Percentiles rank a stretch among this genome's conserved stretches.
Evolutionary conservation across 495 filamentous ascomycete genomes (phyloP).

Genomic region (Talaromyces adpressus): DNA sequence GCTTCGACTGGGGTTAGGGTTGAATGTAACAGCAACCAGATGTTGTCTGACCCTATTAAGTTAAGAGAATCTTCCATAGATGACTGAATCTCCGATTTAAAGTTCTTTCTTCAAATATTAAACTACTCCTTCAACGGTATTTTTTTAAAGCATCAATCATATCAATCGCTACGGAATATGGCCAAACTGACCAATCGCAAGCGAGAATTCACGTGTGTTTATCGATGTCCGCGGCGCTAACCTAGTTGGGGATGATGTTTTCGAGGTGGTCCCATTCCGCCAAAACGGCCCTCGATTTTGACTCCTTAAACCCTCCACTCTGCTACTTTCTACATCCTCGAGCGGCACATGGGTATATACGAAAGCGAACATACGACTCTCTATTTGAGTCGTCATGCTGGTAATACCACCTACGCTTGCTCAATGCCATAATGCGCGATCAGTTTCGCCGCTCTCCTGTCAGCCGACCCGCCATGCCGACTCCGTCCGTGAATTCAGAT

Average conservation of each 20-base stretch:
- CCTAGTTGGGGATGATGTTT: conserved; percentile 1
- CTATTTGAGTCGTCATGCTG: conserved; percentile 22
- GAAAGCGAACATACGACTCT: neutral
- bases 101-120: too few species aligned
- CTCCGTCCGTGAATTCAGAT: conserved; percentile 42
- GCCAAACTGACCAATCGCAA: neutral
- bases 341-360: neutral
- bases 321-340: neutral
- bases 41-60: too few species aligned
- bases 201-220: neutral
- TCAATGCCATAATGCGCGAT: conserved; percentile 36
- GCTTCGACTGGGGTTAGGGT: too few species aligned
- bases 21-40: too few species aligned
- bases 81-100: too few species aligned
- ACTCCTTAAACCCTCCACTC: neutral
- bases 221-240: neutral
- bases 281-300: neutral
- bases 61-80: too few species aligned
- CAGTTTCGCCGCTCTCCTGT: conserved; percentile 18
- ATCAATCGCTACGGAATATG: too few species aligned
- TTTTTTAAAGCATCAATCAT: too few species aligned
- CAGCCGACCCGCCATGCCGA: conserved; percentile 19
- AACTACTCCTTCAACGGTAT: too few species aligned
- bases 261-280: neutral
- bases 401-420: conserved; percentile 21